A percentile compares a stretch with the other conserved stretches of the same genome.
phyloP scores from a whole-genome alignment of 2,329 filamentous ascomycete species.

The Knufia petricola region DNA sequence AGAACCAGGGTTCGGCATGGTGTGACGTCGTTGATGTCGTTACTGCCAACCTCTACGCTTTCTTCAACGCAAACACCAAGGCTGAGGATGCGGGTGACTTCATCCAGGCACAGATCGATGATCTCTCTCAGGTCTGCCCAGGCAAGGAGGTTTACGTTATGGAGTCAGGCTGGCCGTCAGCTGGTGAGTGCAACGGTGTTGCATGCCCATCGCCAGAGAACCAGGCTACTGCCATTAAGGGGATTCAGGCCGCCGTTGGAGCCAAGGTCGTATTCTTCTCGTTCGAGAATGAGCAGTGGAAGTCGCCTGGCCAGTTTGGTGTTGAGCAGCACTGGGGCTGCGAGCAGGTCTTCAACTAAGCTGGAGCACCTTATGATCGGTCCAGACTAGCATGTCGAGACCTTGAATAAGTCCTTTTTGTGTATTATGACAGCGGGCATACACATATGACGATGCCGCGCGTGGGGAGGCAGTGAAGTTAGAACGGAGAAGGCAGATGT shows the following conservation, averaged over 20 bases:
- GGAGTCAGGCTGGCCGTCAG: conserved; percentile 81
- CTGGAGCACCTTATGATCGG: neutral
- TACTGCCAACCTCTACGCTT: conserved; percentile 83
- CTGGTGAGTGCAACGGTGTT: conserved; percentile 58
- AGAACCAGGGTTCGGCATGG: conserved; percentile 44
- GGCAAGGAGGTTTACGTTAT: conserved; percentile 68
- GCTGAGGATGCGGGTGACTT: conserved; percentile 65
- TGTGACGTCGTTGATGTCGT: conserved; percentile 69
- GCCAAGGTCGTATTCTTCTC: conserved; percentile 71
- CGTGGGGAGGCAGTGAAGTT: conserved; percentile 52
- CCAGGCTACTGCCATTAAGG: conserved; percentile 63
- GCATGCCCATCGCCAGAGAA: conserved; percentile 58
- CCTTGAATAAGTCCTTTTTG: neutral
- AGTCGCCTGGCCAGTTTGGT: conserved; percentile 55
- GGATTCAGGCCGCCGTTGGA: conserved; percentile 58
- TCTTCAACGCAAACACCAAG: conserved; percentile 68
- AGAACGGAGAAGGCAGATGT: neutral
- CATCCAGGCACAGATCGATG: conserved; percentile 60
- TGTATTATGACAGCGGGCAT: conserved; percentile 3
- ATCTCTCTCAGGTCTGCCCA: conserved; percentile 61
- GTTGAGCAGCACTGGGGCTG: conserved; percentile 80
- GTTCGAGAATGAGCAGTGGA: conserved; percentile 72
- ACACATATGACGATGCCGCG: conserved; percentile 43
- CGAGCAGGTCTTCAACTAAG: conserved; percentile 40
- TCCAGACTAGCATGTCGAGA: neutral